Conservation (phyloP, 176 grass and related monocot species). For the Panicum miliaceum region DNA sequence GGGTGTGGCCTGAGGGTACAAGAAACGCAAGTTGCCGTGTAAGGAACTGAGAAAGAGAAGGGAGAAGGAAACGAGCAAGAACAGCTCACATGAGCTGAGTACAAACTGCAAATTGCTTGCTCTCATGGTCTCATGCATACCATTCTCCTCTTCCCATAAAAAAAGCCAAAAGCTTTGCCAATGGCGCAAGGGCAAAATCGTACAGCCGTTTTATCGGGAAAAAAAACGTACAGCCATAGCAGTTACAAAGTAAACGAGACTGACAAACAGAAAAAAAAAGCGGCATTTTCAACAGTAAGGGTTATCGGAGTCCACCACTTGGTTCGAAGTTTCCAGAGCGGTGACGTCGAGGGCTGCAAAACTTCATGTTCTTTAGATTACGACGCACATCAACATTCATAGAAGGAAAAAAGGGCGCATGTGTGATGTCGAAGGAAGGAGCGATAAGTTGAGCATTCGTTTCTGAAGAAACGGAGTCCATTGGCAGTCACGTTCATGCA, state of each 20-base stretch:
- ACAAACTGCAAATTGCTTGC: not conserved
- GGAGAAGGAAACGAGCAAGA: not conserved
- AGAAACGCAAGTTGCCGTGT: not conserved
- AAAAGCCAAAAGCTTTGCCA: not conserved
- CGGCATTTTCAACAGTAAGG: not conserved
- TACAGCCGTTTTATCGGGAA: not conserved
- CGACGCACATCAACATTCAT: constrained; percentile 1
- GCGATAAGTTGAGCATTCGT: not conserved
- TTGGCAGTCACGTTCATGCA: not conserved
- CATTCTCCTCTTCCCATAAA: not conserved
- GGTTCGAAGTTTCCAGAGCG: not conserved
- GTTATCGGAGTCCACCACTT: not conserved
- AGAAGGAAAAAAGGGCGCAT: not conserved
- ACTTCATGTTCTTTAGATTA: not conserved
- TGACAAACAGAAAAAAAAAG: not conserved
- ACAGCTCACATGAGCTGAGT: not conserved
- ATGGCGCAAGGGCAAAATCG: not conserved
- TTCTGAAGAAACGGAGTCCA: not conserved
- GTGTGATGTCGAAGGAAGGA: not conserved
- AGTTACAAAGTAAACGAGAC: not conserved
- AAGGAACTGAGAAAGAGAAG: not conserved
- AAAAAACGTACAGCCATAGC: not conserved
- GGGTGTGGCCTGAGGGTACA: not conserved
- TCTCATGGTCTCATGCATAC: not conserved
- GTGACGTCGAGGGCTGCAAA: not conserved